Evolutionary conservation across 1,284 basidiomycete genomes (phyloP), one percentile per base, ranked within the genome.

Genomic region (Sparassis latifolia): DNA sequence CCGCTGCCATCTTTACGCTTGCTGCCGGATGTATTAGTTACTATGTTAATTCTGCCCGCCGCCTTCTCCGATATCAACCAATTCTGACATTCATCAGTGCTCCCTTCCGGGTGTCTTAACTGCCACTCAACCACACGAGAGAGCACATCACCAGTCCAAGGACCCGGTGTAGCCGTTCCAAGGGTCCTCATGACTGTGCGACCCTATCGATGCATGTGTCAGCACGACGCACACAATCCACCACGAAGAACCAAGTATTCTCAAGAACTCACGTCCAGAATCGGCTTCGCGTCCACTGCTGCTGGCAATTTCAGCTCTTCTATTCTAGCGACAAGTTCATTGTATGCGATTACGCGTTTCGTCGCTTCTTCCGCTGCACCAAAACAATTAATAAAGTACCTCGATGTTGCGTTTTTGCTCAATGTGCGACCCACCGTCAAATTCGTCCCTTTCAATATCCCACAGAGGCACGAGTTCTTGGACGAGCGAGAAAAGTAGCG

Each of bases 51-150:
- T 33, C 69, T 70, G 2, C 80, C 80, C 35, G 73, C 70, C 5
- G 59, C 66, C 37, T 73, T 71, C 59, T 84, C 78, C 28, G 68
- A 67, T 52, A 69, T 69, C 44, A 97, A 68, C 90, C 89, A 96
- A 28, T 63, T 63, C 32, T 74, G 65, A 62, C 89, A 92, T 5
- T 84, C 79, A 3, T 82, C 84, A 59, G 79, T 79, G 1, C 79
- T 79, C 0, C 74, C 76, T 2, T 72, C 61, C 0, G 92, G 89
- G 63, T 92, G 71, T 37, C 80, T 82, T 9, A 97, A 75, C 63
- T 94, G 92, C 90, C 91, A 96, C 54, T 83, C 79, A 28, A 90
- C 65, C 40, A 96, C 75, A 38, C 75, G 77, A 20, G 74, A 68
- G n/a, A 89, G 72, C 20, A 86, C 76, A 29, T 75, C 67, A 31